Conservation (phyloP, 2,329 filamentous ascomycete genomes). For the Nigrospora sphaerica region DNA sequence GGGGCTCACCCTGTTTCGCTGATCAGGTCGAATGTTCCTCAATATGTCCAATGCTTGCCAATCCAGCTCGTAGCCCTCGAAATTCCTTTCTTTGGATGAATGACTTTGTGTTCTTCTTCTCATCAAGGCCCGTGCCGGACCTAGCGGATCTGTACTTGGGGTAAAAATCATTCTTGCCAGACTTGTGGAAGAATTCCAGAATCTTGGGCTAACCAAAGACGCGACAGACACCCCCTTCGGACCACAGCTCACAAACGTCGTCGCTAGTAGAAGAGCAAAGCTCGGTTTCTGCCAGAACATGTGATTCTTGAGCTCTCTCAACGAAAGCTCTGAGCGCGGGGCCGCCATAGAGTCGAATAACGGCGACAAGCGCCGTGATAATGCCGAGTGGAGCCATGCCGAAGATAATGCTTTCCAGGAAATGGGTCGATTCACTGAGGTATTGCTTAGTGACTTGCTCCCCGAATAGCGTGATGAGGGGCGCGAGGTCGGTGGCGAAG, state of each 20-base stretch:
- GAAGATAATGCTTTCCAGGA: conserved; percentile 23
- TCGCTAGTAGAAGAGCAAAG: conserved; percentile 30
- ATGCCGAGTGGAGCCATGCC: conserved; percentile 30
- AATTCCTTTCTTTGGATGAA: no score
- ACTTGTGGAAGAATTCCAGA: conserved; percentile 18
- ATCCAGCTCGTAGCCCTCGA: no score
- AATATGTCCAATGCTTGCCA: no score
- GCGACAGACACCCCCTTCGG: conserved; percentile 21
- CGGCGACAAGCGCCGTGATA: conserved; percentile 25
- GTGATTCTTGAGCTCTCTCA: conserved; percentile 27
- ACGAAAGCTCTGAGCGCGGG: conserved; percentile 26
- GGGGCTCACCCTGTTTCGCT: no score
- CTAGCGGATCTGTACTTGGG: no score
- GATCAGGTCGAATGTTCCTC: no score
- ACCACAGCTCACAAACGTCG: conserved; percentile 30
- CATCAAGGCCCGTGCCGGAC: no score
- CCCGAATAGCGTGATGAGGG: conserved; percentile 22
- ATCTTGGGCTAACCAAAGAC: conserved; percentile 24
- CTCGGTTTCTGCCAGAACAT: conserved; percentile 25
- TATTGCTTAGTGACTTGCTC: not conserved
- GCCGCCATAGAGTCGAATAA: conserved; percentile 16
- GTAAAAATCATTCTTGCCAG: no score
- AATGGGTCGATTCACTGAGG: conserved; percentile 22
- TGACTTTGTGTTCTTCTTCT: no score
- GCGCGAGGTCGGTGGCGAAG: conserved; percentile 22